Percentiles rank a stretch among this genome's conserved stretches.
Evolutionary conservation across 345 rosid genomes (phyloP).

Genomic region (Diplotaxis tenuifolia): DNA sequence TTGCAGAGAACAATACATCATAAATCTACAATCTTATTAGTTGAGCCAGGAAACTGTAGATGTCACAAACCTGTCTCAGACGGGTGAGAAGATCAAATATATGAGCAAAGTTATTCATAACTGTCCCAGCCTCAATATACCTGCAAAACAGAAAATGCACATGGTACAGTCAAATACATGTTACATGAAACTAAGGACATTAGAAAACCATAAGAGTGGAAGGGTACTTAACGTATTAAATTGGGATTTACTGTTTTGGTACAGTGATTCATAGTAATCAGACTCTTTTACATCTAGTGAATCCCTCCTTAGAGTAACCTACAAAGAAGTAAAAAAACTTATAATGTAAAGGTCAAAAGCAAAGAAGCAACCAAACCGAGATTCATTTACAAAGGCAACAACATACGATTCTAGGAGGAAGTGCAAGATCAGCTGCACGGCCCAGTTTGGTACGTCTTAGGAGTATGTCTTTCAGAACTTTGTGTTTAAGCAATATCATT

Average conservation of each 20-base stretch:
- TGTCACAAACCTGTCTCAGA: constrained; percentile 73
- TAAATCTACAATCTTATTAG: constrained; percentile 14
- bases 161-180: constrained; percentile 9
- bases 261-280: constrained; percentile 80
- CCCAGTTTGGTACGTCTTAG: constrained; percentile 93
- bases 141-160: constrained; percentile 45
- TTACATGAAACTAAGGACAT: constrained; percentile 16
- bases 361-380: constrained; percentile 12
- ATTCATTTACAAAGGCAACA: constrained; percentile 11
- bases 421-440: constrained; percentile 98
- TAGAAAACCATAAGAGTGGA: not conserved
- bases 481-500: constrained; percentile 86
- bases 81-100: constrained; percentile 97
- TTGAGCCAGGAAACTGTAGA: constrained; percentile 18
- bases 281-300: constrained; percentile 72
- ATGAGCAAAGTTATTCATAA: constrained; percentile 89
- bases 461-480: constrained; percentile 63
- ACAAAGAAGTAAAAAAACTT: constrained; percentile 18
- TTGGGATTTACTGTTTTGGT: constrained; percentile 80
- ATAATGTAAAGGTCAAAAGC: not conserved
- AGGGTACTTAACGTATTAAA: constrained; percentile 69
- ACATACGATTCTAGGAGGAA: constrained; percentile 90
- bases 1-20: constrained; percentile 27
- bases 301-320: constrained; percentile 87
- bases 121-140: constrained; percentile 75